These are phyloP conservation scores for Zygosaccharomyces lentus DNA, from an alignment of 805 yeast genomes.

Conservation along the genomic window DNA sequence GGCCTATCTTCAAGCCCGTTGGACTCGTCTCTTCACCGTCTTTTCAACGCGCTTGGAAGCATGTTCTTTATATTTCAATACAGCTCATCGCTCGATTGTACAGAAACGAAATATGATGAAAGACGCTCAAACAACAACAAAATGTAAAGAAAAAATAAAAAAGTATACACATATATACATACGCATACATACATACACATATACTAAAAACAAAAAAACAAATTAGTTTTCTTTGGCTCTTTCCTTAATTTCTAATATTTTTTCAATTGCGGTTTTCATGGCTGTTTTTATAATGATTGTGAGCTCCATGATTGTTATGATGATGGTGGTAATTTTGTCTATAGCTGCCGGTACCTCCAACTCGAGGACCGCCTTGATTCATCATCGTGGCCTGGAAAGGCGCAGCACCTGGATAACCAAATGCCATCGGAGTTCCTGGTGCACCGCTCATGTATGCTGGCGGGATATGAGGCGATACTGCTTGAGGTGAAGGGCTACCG, in stretches of 20 bases:
- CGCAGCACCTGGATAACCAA: conserved; percentile 29
- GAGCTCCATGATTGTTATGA: conserved; percentile 15
- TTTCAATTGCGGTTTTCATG: conserved; percentile 10
- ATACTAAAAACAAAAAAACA: neutral
- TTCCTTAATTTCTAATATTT: neutral
- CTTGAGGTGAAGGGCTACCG: conserved; percentile 25
- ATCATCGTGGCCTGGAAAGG: conserved; percentile 27
- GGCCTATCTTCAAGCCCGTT: conserved; percentile 2
- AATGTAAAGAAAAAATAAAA: neutral
- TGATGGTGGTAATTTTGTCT: conserved; percentile 23
- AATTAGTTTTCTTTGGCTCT: neutral
- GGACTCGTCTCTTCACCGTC: neutral
- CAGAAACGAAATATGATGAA: too few species aligned
- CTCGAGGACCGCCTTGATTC: conserved; percentile 14
- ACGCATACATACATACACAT: neutral
- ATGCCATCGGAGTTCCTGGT: conserved; percentile 22
- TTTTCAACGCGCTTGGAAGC: too few species aligned
- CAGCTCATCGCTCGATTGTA: neutral
- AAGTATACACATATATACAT: neutral
- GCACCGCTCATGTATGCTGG: conserved; percentile 27
- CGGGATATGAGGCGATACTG: conserved; percentile 27
- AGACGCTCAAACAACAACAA: neutral
- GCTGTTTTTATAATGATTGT: conserved; percentile 16
- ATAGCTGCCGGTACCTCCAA: conserved; percentile 14
- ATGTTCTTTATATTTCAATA: too few species aligned